Conservation (phyloP, 2,329 filamentous ascomycete genomes). For the Cladosporium sphaerospermum region DNA sequence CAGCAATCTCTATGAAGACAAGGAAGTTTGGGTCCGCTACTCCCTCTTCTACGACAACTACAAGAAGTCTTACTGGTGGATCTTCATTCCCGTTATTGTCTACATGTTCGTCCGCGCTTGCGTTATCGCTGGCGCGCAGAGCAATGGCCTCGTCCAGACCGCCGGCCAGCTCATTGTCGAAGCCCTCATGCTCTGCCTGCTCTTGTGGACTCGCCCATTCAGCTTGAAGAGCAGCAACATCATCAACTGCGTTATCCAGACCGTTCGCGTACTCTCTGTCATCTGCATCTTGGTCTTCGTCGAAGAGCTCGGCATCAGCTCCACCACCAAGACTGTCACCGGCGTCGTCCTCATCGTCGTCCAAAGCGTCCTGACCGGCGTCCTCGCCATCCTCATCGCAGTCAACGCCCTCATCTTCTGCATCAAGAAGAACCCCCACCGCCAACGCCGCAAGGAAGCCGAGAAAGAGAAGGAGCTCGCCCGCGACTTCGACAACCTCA, state of each 20-base stretch:
- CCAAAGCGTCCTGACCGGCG: slow-evolving; percentile 74
- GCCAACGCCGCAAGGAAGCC: slow-evolving; percentile 79
- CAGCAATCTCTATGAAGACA: slow-evolving; percentile 74
- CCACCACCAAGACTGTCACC: slow-evolving; percentile 90
- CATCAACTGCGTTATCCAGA: slow-evolving; percentile 88
- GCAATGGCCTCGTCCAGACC: slow-evolving; percentile 76
- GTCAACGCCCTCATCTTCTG: slow-evolving; percentile 82
- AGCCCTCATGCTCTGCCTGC: slow-evolving; percentile 66
- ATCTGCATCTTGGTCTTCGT: slow-evolving; percentile 88
- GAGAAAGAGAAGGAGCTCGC: slow-evolving; percentile 68
- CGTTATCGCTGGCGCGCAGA: slow-evolving; percentile 77
- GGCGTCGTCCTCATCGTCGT: slow-evolving; percentile 91
- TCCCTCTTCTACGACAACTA: slow-evolving; percentile 96
- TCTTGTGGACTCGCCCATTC: slow-evolving; percentile 81
- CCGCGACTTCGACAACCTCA: slow-evolving; percentile 74
- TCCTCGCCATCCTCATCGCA: slow-evolving; percentile 78
- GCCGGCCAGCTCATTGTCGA: slow-evolving; percentile 77
- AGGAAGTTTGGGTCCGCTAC: slow-evolving; percentile 89
- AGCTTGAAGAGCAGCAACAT: slow-evolving; percentile 81
- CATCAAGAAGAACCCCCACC: slow-evolving; percentile 83
- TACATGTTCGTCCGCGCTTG: slow-evolving; percentile 89
- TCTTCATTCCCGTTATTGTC: slow-evolving; percentile 81
- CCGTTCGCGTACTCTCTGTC: slow-evolving; percentile 82
- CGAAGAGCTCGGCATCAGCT: slow-evolving; percentile 78
- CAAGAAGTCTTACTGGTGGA: slow-evolving; percentile 93